These are phyloP conservation scores for Cyphellophora attinorum DNA, from an alignment of 2,329 filamentous ascomycete species.

Conservation along the genomic window DNA sequence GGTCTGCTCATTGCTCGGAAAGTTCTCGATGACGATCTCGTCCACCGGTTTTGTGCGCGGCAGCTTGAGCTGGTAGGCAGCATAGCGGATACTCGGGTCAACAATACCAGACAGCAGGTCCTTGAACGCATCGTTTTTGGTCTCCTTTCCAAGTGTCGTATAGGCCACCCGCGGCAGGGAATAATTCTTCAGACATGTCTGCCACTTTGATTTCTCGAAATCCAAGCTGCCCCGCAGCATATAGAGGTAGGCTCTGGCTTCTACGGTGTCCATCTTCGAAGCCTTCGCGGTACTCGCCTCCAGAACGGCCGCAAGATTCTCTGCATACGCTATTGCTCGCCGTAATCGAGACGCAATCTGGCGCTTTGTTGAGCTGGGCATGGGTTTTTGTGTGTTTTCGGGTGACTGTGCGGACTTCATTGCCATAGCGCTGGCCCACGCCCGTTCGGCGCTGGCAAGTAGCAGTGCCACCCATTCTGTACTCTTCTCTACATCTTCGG, in stretches of 20 bases:
- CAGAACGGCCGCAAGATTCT: conserved; percentile 57
- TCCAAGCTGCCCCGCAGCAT: conserved; percentile 66
- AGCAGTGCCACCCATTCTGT: conserved; percentile 71
- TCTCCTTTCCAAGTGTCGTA: conserved; percentile 57
- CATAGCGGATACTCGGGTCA: conserved; percentile 88
- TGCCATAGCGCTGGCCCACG: conserved; percentile 92
- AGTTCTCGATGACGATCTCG: conserved; percentile 68
- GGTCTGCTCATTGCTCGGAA: conserved; percentile 49
- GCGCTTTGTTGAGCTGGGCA: conserved; percentile 68
- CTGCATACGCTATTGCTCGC: conserved; percentile 66
- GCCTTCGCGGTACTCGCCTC: conserved; percentile 58
- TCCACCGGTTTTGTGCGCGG: conserved; percentile 75
- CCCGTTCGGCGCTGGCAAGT: conserved; percentile 76
- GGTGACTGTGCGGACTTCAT: conserved; percentile 77
- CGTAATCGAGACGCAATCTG: conserved; percentile 82
- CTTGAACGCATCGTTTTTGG: conserved; percentile 69
- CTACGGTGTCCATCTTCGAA: conserved; percentile 61
- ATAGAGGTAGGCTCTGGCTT: conserved; percentile 74
- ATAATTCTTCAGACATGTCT: conserved; percentile 64
- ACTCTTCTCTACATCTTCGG: conserved; percentile 65
- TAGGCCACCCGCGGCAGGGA: conserved; percentile 75
- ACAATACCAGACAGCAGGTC: conserved; percentile 78
- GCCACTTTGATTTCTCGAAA: conserved; percentile 86
- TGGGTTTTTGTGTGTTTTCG: conserved; percentile 61
- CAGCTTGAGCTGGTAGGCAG: conserved; percentile 82